Evolutionary conservation across 331 rosid species (phyloP), one percentile per base, ranked within the genome.

Genomic region (Malus hybrid): DNA sequence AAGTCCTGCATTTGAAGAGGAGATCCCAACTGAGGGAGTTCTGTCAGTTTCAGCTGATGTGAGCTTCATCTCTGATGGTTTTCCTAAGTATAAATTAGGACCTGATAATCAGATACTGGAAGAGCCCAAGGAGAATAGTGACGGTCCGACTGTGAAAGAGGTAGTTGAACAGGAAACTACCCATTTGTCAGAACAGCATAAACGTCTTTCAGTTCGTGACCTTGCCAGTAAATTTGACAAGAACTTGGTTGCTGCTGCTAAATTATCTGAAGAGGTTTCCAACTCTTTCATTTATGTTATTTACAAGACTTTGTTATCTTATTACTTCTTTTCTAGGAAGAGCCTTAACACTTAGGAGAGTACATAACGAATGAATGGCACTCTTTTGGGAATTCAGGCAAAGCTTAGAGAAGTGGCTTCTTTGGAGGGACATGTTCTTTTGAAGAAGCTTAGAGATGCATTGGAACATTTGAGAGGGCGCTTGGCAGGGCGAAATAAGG

Each of bases 371-470:
- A 75, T 44, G 44, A 24, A 57, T 70, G 24, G 28, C 76, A 19
- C 63, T 34, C 6, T 19, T 54, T 46, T 76, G 66, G 64, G 70
- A 80, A 84, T 84, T 79, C 88, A 94, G 99, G 93, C 97, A 54
- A 94, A 89, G 83, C 84, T 94, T 57, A 87, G 96, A 82, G 97
- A 88, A 70, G 93, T 89, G 68, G 90, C 97, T 80, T 92, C 99
- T 71, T 88, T 94, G 91, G 99, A 94, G 85, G 99, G 99, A 59
- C 99, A 94, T 82, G 97, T 94, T 76, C 92, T 94, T 77, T 83
- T 92, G 89, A 94, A 94, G 87, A 94, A 94, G 82, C 92, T 94
- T 64, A 84, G 97, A 83, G 99, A 94, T 86, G 99, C 99, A n/a
- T 82, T 94, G 70, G 99, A 94, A 77, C 85, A 72, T 73, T 71